Evolutionary conservation across 106 monocot genomes (phyloP).

Genomic region (Dioscorea zingiberensis): DNA sequence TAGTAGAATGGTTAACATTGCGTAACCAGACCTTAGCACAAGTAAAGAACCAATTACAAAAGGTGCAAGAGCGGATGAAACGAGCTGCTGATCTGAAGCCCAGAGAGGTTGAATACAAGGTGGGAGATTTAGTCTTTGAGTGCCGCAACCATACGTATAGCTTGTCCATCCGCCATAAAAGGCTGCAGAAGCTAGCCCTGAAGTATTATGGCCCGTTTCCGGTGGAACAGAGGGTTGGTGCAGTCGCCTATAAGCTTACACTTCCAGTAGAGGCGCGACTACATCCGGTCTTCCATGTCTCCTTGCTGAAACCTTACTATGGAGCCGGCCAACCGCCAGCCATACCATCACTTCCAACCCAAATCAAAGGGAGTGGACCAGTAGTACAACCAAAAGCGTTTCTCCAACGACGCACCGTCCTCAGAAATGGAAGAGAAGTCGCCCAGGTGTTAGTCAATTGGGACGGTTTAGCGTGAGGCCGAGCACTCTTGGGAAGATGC

Average conservation of each 20-base stretch:
- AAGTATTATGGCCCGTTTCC: neutral
- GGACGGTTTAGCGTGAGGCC: no score
- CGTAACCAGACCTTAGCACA: neutral
- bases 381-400: no score
- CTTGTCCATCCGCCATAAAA: neutral
- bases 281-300: slow-evolving; percentile 11
- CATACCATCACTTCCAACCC: no score
- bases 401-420: no score
- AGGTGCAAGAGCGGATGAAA: neutral
- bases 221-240: neutral
- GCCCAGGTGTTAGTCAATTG: no score
- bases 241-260: neutral
- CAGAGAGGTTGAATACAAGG: neutral
- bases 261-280: neutral
- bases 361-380: no score
- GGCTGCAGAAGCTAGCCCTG: neutral
- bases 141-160: slow-evolving; percentile 1
- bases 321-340: no score
- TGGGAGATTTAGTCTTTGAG: neutral
- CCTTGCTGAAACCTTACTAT: neutral
- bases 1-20: neutral
- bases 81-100: neutral
- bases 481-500: no score
- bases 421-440: no score
- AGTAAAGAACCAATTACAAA: neutral